Base-by-base conservation (phyloP, 768 basidiomycete genomes). In the Boletales sp. region DNA sequence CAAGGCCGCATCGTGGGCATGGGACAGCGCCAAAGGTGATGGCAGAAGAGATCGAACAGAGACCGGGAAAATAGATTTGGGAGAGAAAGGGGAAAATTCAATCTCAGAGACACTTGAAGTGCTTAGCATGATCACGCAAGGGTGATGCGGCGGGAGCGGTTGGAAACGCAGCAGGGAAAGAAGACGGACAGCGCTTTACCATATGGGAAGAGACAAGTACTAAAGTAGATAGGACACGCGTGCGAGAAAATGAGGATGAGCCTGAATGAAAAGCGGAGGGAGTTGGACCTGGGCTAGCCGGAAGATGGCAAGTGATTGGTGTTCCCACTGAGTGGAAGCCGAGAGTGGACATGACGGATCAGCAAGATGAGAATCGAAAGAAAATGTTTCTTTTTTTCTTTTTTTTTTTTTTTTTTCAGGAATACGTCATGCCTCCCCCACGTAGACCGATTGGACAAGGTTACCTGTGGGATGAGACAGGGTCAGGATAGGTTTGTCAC, bases 391-490 rank as follows among this genome's bases (percentile, higher is more conserved):
- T 24, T 24, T 24, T 24, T 24, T 24, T 24, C 24, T 24, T 48
- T 40, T 40, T 47, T n/a, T n/a, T n/a, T n/a, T n/a, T n/a, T n/a
- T n/a, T n/a, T n/a, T n/a, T n/a, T n/a, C n/a, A 30, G 43, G 5
- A 45, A 51, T 56, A 61, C 59, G 59, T 61, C 61, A 63, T 59
- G 52, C 43, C 52, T 43, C 57, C 50, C 59, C 50, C 54, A 45
- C 34, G 42, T 47, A 21, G 42, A 44, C 36, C 43, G 29, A 39
- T 34, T 42, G 48, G 48, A 55, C 53, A 24, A 56, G 40, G 39
- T 47, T 42, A 34, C 32, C 32, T 34, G 38, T 45, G 44, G 44
- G n/a, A 12, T 45, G 48, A 51, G 52, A 57, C 50, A 54, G 54
- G 54, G 60, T 61, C 50, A 40, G 47, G 45, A 37, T 48, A 15